Conservation (phyloP, 2,329 filamentous ascomycete genomes). For the Amauroascus niger region DNA sequence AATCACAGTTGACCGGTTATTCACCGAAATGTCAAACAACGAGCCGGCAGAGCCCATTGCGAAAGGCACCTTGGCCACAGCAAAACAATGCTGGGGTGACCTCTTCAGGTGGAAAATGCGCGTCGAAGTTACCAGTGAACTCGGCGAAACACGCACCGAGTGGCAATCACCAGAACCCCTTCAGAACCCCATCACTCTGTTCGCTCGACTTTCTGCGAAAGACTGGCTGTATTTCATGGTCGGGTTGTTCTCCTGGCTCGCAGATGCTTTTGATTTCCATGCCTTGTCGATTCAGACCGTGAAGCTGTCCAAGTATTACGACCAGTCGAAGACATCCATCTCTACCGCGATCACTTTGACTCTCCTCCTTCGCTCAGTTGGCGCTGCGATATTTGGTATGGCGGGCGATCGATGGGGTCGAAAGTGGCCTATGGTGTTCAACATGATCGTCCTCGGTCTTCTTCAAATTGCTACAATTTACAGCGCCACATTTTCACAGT, state of each 20-base stretch:
- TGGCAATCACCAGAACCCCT: constrained; percentile 59
- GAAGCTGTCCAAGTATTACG: constrained; percentile 46
- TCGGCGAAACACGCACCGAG: constrained; percentile 56
- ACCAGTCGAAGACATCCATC: constrained; percentile 48
- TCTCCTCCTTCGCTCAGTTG: constrained; percentile 53
- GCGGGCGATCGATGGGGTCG: constrained; percentile 47
- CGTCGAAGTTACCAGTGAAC: constrained; percentile 55
- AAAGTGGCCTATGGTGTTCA: constrained; percentile 52
- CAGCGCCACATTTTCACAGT: constrained; percentile 49
- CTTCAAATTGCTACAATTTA: constrained; percentile 54
- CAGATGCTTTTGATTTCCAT: constrained; percentile 55
- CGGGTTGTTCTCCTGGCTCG: constrained; percentile 66
- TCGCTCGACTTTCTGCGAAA: constrained; percentile 52
- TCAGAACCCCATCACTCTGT: constrained; percentile 59
- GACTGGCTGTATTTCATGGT: constrained; percentile 71
- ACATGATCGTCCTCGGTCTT: constrained; percentile 52
- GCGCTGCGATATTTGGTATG: constrained; percentile 50
- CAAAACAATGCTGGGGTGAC: constrained; percentile 54
- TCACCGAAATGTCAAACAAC: constrained; percentile 16
- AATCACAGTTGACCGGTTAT: background rate
- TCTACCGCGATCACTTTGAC: constrained; percentile 51
- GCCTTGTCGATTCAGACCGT: constrained; percentile 50
- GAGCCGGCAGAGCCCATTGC: constrained; percentile 57
- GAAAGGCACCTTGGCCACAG: constrained; percentile 54
- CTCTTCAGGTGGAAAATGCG: constrained; percentile 67